Conservation (phyloP, 2,329 filamentous ascomycete genomes). For the Colletotrichum noveboracense region DNA sequence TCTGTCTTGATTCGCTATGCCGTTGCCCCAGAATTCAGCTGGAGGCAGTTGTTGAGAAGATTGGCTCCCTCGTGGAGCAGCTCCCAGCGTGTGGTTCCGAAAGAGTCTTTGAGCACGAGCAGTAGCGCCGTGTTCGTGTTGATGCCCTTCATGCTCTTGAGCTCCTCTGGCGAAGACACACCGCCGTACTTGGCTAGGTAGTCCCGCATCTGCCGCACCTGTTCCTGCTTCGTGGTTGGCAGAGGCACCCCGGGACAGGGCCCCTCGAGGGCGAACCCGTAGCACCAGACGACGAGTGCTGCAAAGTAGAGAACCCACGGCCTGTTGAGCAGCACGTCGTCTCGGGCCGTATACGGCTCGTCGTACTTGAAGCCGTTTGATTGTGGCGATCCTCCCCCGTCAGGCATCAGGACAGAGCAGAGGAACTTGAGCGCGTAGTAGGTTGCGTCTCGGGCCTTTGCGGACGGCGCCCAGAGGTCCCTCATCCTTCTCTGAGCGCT, state of each 20-base stretch:
- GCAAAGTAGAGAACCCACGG: conserved; percentile 97
- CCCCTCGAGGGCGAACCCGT: conserved; percentile 90
- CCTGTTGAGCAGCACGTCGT: conserved; percentile 88
- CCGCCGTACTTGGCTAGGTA: conserved; percentile 78
- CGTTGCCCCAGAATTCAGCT: conserved; percentile 46
- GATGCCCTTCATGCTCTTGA: conserved; percentile 74
- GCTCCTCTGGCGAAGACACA: conserved; percentile 76
- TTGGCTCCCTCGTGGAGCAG: conserved; percentile 85
- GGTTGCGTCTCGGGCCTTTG: conserved; percentile 86
- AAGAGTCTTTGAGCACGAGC: conserved; percentile 81
- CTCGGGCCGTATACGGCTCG: conserved; percentile 76
- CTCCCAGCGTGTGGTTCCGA: conserved; percentile 87
- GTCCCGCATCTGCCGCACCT: conserved; percentile 77
- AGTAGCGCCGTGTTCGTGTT: conserved; percentile 85
- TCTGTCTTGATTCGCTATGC: neutral
- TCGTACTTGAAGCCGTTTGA: conserved; percentile 45
- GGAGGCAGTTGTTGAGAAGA: conserved; percentile 81
- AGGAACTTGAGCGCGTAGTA: conserved; percentile 93
- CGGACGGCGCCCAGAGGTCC: conserved; percentile 86
- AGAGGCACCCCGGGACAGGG: conserved; percentile 60
- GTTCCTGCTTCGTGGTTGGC: conserved; percentile 66
- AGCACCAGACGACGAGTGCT: conserved; percentile 91
- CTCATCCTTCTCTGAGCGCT: conserved; percentile 84
- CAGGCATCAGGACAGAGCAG: conserved; percentile 78
- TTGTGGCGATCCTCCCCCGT: conserved; percentile 34